Base-by-base conservation (phyloP, 331 rosid genomes). In the Malus hybrid region DNA sequence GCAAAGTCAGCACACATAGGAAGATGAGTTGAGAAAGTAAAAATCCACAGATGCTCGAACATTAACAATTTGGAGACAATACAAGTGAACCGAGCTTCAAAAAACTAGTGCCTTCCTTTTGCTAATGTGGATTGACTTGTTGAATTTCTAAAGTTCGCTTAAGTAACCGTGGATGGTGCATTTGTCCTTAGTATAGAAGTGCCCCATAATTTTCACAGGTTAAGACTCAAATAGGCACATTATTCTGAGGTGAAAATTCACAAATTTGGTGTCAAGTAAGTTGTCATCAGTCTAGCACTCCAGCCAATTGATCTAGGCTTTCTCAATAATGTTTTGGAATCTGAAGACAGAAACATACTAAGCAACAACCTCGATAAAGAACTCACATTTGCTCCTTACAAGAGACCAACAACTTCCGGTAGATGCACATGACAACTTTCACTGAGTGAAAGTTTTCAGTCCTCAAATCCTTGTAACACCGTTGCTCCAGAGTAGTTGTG, bases 371-470 rank as follows among this genome's bases (percentile, higher is more conserved):
- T 34, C 4, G 29, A 76, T 13, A 7, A 7, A 48, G 30, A 79
- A 82, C 96, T 92, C 83, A 92, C 97, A 92, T 92, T 76, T 92
- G 96, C 29, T 92, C 93, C 79, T 76, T 88, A 83, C 96, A 92
- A 46, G 89, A 84, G 72, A 88, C 63, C 86, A 92, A 78, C 80
- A 92, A 85, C 80, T 87, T 92, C 84, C 93, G 82, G 89, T 89
- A 92, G 74, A 92, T 87, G 73, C 90, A 83, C 68, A 92, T 85
- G 81, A 92, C 89, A 75, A 92, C 89, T 78, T 88, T 92, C 7
- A 92, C 96, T 1, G 83, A 77, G 55, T 92, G 90, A 75, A 87
- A 89, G 72, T 89, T 87, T 89, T 88, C 96, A 46, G 30, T 84
- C 80, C 97, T 84, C 93, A 92, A 81, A 77, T 92, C 97, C 84